Conservation (phyloP, 495 filamentous ascomycete species). For the Xylaria intraflava region DNA sequence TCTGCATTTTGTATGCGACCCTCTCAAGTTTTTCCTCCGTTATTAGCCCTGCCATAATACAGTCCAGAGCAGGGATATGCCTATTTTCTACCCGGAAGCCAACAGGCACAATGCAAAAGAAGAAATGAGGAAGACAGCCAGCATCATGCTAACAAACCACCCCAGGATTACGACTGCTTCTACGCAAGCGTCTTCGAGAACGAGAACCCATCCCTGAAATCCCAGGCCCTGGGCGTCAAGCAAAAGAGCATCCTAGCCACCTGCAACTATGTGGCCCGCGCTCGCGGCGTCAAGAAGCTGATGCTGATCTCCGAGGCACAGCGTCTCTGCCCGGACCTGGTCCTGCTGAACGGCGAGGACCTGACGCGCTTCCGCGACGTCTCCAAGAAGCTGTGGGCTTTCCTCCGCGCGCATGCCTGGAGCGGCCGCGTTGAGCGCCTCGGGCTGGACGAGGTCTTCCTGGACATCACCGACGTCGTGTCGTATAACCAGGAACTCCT, state of each 20-base stretch:
- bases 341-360: slow-evolving; percentile 83
- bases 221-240: slow-evolving; percentile 57
- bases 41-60: too few species aligned
- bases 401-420: slow-evolving; percentile 66
- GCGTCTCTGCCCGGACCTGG: slow-evolving; percentile 72
- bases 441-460: slow-evolving; percentile 75
- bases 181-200: slow-evolving; percentile 87
- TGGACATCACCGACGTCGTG: slow-evolving; percentile 79
- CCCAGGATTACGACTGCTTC: slow-evolving; percentile 85
- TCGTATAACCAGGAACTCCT: slow-evolving; percentile 67
- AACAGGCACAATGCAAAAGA: too few species aligned
- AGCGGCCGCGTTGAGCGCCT: slow-evolving; percentile 66
- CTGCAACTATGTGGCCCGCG: slow-evolving; percentile 86
- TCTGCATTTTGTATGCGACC: slow-evolving; percentile 64
- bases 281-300: slow-evolving; percentile 71
- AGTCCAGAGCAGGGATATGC: background rate
- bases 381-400: slow-evolving; percentile 69
- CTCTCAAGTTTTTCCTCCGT: background rate
- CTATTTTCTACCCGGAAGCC: too few species aligned
- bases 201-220: slow-evolving; percentile 64
- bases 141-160: background rate
- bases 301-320: slow-evolving; percentile 77
- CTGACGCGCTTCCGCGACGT: slow-evolving; percentile 77
- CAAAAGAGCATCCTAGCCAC: slow-evolving; percentile 89
- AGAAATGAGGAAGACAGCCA: too few species aligned